Evolutionary conservation across 164 flowering plant genomes (phyloP), one percentile per base, ranked within the genome.

Genomic region (Vitis labrusca): DNA sequence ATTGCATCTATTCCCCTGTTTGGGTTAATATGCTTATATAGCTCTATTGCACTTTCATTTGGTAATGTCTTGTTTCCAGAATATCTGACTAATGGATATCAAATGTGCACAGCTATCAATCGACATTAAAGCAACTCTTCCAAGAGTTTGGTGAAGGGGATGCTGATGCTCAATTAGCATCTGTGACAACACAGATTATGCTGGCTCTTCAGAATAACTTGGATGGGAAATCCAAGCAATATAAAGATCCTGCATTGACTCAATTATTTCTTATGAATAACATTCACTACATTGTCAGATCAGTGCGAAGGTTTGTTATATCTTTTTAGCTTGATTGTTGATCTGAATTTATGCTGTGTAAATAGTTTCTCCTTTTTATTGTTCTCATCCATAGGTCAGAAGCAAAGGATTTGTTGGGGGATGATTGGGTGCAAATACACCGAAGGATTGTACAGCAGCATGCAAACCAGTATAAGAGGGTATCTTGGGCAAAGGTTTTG

Each of bases 191-290:
- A 73, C 80, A 90, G 70, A 94, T 94, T 71, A 88, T 94, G 95
- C 85, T 79, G 75, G 98, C 97, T 68, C 92, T 94, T 68, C 95
- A 86, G 75, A 85, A 70, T 63, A 94, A 94, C 68, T 73, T 94
- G 73, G 98, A 94, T 80, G 97, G 92, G 55, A 94, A 94, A 80
- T 89, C 97, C 37, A 94, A 89, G 86, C 97, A 91, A 68, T 94
- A 92, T 73, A 94, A 75, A 74, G 97, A 92, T 80, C 82, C 88
- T 69, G 89, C 97, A 71, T 70, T 94, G 76, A 92, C 95, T 64
- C 92, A 92, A 56, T 71, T 94, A 68, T 94, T 94, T 74, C 92
- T 90, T 19, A 94, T 94, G 98, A 94, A 94, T 83, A 92, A 92
- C 64, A 82, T 92, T 68, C 97, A 94, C 73, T 94, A 92, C 66